Evolutionary conservation across 306 rosid genomes (phyloP).

Genomic region (Quillaja saponaria): DNA sequence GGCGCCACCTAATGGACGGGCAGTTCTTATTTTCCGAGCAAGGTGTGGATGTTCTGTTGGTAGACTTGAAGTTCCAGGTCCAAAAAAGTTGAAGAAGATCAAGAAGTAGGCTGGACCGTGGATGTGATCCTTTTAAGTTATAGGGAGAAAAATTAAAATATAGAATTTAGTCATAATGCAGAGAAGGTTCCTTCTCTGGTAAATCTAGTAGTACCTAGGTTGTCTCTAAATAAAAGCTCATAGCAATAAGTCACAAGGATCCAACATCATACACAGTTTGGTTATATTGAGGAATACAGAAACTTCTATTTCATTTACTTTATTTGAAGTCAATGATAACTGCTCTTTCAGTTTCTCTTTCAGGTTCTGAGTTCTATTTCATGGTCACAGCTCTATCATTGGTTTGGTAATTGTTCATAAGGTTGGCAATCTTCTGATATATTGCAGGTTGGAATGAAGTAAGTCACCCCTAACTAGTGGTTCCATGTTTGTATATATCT

Average conservation of each 20-base stretch:
- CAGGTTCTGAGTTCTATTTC: slow-evolving; percentile 31
- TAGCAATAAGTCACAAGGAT: slow-evolving; percentile 62
- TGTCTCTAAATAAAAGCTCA: slow-evolving; percentile 74
- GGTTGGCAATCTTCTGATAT: slow-evolving; percentile 2
- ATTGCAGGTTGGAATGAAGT: slow-evolving; percentile 16
- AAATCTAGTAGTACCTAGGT: slow-evolving; percentile 40
- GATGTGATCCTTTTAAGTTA: slow-evolving; percentile 29
- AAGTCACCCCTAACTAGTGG: no score
- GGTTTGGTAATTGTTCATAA: slow-evolving; percentile 15
- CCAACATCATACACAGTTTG: slow-evolving; percentile 48
- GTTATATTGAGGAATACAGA: slow-evolving; percentile 57
- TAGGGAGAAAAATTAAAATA: slow-evolving; percentile 39
- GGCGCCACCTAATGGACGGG: slow-evolving; percentile 93
- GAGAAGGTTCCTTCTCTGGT: slow-evolving; percentile 42
- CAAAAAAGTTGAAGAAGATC: slow-evolving; percentile 70
- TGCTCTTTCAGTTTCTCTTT: slow-evolving; percentile 30
- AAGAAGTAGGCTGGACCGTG: slow-evolving; percentile 68
- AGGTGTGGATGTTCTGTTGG: slow-evolving; percentile 99
- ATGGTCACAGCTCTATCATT: slow-evolving; percentile 15
- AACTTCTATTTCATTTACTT: slow-evolving; percentile 40
- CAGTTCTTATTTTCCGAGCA: slow-evolving; percentile 74
- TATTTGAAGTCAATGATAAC: slow-evolving; percentile 22
- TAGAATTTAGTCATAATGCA: slow-evolving; percentile 45
- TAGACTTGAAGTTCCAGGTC: slow-evolving; percentile 92
- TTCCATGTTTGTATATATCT: slow-evolving; percentile 6